phyloP scores from a whole-genome alignment of 306 rosid species.

The Bauhinia variegata region DNA sequence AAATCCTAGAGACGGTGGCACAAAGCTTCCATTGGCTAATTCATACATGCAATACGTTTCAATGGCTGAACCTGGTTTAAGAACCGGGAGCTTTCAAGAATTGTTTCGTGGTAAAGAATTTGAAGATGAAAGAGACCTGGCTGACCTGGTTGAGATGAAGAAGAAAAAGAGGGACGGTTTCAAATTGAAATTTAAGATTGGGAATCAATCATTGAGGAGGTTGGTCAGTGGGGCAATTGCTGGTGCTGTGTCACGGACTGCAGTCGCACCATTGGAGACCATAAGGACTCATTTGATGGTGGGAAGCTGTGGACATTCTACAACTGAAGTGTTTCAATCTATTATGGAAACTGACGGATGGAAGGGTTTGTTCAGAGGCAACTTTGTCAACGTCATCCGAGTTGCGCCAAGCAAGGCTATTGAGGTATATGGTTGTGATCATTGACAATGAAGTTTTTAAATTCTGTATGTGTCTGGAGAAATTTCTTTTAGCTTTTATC shows the following conservation, averaged over 20 bases:
- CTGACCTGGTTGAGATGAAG: conserved; percentile 20
- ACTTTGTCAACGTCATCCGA: conserved; percentile 59
- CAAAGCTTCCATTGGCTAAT: conserved; percentile 32
- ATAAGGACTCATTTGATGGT: conserved; percentile 68
- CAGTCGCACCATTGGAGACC: conserved; percentile 67
- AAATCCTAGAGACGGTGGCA: conserved; percentile 8
- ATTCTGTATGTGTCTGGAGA: neutral
- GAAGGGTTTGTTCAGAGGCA: conserved; percentile 66
- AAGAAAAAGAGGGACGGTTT: conserved; percentile 36
- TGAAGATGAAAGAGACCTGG: conserved; percentile 27
- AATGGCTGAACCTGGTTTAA: conserved; percentile 4
- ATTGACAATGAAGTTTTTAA: neutral
- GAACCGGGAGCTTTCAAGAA: conserved; percentile 21
- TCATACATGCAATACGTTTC: conserved; percentile 37
- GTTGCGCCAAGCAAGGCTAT: conserved; percentile 73
- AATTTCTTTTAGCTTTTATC: neutral
- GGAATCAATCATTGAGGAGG: conserved; percentile 54
- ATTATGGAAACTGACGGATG: conserved; percentile 66
- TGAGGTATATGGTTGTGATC: conserved; percentile 48
- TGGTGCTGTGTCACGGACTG: conserved; percentile 64
- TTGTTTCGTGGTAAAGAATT: conserved; percentile 15
- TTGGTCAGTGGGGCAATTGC: conserved; percentile 76
- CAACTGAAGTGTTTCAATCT: conserved; percentile 52
- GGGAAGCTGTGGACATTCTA: conserved; percentile 53
- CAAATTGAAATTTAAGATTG: conserved; percentile 54